Conservation (phyloP, 1,284 basidiomycete species). For the Rhodotorula sp. region DNA sequence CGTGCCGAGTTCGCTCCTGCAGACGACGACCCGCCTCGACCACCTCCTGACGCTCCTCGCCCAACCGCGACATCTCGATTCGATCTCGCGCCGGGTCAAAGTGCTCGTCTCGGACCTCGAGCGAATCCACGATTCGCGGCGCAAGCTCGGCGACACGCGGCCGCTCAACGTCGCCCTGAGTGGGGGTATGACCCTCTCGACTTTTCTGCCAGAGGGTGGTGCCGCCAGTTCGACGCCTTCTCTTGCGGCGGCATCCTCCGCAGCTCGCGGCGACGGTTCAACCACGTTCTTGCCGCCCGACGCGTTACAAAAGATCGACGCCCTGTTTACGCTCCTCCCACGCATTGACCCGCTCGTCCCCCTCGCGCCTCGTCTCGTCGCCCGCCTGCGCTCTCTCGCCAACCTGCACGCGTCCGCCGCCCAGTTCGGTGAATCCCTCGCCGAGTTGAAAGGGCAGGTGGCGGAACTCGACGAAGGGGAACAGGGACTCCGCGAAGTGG, state of each 20-base stretch:
- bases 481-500: slow-evolving; percentile 66
- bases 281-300: slow-evolving; percentile 53
- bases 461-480: slow-evolving; percentile 63
- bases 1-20: slow-evolving; percentile 74
- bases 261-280: slow-evolving; percentile 40
- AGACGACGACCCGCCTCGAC: slow-evolving; percentile 77
- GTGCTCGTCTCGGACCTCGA: slow-evolving; percentile 90
- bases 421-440: slow-evolving; percentile 57
- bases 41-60: slow-evolving; percentile 83
- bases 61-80: slow-evolving; percentile 93
- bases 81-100: slow-evolving; percentile 91
- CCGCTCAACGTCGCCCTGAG: slow-evolving; percentile 48
- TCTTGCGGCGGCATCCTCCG: slow-evolving; percentile 32
- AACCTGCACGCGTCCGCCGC: slow-evolving; percentile 77
- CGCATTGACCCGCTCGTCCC: slow-evolving; percentile 84
- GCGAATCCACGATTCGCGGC: slow-evolving; percentile 62
- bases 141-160: slow-evolving; percentile 49
- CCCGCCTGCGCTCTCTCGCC: slow-evolving; percentile 78
- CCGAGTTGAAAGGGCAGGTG: slow-evolving; percentile 58
- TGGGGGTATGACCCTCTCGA: slow-evolving; percentile 49
- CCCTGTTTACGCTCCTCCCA: slow-evolving; percentile 65
- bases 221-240: background rate
- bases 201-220: background rate
- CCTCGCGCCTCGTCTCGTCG: slow-evolving; percentile 86
- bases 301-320: slow-evolving; percentile 59